phyloP scores from a whole-genome alignment of 306 rosid genomes.

The Abrus pulchellus region DNA sequence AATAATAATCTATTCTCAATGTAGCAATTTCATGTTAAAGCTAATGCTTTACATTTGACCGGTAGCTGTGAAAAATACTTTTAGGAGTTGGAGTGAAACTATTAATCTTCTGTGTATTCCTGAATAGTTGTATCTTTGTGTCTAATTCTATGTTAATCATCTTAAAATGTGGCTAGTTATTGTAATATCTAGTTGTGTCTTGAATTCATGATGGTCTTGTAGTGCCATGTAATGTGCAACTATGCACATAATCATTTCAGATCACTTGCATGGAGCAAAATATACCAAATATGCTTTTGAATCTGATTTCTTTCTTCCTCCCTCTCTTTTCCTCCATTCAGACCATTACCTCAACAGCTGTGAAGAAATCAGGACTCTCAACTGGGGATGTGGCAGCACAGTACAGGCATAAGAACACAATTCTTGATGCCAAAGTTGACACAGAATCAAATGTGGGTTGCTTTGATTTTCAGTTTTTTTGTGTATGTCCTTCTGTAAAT shows the following conservation, averaged over 20 bases:
- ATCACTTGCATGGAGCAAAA: conserved; percentile 15
- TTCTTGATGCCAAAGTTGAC: conserved; percentile 85
- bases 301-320: conserved; percentile 12
- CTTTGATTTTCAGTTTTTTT: conserved; percentile 35
- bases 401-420: conserved; percentile 81
- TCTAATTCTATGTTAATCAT: too few species aligned
- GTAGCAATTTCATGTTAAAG: background rate
- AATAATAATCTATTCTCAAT: conserved; percentile 3
- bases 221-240: background rate
- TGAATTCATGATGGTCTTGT: conserved; percentile 8
- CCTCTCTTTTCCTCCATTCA: conserved; percentile 35
- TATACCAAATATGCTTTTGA: conserved; percentile 30
- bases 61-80: background rate
- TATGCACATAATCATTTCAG: background rate
- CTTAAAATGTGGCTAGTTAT: background rate
- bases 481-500: conserved; percentile 28
- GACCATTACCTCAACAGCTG: conserved; percentile 93
- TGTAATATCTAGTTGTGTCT: conserved; percentile 1
- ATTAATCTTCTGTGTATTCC: too few species aligned
- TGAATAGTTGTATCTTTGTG: too few species aligned
- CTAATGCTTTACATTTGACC: background rate
- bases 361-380: conserved; percentile 91
- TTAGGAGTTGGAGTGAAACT: too few species aligned
- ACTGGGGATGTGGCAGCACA: conserved; percentile 79
- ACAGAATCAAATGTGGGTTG: conserved; percentile 83